A percentile compares a stretch with the other conserved stretches of the same genome.
phyloP scores from a whole-genome alignment of 2,329 filamentous ascomycete genomes.

The Aureobasidium sp. region DNA sequence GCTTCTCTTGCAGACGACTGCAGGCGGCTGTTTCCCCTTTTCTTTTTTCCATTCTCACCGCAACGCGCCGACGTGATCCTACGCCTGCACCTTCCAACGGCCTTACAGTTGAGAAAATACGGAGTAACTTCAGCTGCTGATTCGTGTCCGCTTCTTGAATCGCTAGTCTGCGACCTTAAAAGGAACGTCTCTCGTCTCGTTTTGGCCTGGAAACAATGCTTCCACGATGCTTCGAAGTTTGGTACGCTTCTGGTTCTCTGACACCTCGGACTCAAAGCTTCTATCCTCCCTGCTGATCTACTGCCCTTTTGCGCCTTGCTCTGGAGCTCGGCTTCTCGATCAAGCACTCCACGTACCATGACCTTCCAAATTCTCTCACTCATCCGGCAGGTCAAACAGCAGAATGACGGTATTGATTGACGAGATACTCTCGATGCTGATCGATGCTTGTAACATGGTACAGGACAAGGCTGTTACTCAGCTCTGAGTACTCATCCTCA shows the following conservation, averaged over 20 bases:
- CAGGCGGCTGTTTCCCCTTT: neutral
- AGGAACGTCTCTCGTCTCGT: neutral
- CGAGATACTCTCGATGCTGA: neutral
- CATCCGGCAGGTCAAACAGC: neutral
- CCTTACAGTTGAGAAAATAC: neutral
- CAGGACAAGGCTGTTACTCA: neutral
- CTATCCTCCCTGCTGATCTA: neutral
- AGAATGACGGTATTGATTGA: neutral
- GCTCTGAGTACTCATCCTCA: neutral
- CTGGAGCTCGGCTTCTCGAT: neutral
- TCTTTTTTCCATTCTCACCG: no score
- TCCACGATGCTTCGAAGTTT: neutral
- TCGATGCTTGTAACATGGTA: neutral
- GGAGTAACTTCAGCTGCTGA: neutral
- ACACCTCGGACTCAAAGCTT: conserved; percentile 10
- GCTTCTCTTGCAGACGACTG: neutral
- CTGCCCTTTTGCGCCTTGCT: neutral
- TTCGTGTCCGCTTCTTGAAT: conserved; percentile 4
- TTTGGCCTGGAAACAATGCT: neutral
- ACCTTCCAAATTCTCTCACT: conserved; percentile 1
- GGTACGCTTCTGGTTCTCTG: conserved; percentile 3
- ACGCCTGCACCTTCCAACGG: neutral
- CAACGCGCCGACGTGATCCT: neutral
- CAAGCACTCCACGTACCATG: neutral
- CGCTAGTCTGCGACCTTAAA: neutral